These are phyloP conservation scores for Elaeis oleifera DNA, from an alignment of 202 grass and related monocot genomes.

Conservation along the genomic window DNA sequence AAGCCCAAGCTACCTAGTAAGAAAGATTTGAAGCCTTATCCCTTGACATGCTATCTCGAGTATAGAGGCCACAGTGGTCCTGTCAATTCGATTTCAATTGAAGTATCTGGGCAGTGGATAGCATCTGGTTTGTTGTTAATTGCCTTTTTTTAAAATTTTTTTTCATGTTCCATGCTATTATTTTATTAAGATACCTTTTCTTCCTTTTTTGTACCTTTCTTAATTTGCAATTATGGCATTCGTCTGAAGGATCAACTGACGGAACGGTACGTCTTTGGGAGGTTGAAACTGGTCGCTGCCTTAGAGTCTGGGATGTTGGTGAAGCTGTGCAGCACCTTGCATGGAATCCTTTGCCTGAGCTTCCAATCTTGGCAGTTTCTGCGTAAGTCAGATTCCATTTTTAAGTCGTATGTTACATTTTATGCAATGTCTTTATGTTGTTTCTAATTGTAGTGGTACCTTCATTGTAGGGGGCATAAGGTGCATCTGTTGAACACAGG, in stretches of 20 bases:
- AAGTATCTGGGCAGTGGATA: conserved; percentile 76
- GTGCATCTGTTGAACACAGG: conserved; percentile 71
- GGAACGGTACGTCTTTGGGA: conserved; percentile 89
- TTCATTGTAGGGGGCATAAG: conserved; percentile 51
- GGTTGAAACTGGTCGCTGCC: conserved; percentile 83
- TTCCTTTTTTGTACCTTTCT: too few species aligned
- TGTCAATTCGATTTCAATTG: conserved; percentile 77
- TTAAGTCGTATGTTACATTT: not conserved
- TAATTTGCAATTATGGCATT: not conserved
- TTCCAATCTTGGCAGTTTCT: conserved; percentile 71
- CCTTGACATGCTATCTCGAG: conserved; percentile 84
- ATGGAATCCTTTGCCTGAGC: conserved; percentile 86
- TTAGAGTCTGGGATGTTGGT: conserved; percentile 68
- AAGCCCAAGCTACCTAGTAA: conserved; percentile 89
- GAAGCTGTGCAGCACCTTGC: conserved; percentile 50
- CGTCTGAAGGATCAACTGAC: conserved; percentile 74
- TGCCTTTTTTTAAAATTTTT: too few species aligned
- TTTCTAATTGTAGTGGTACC: conserved; percentile 15
- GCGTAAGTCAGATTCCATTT: conserved; percentile 40
- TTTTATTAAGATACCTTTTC: too few species aligned
- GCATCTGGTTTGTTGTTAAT: conserved; percentile 59
- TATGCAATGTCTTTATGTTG: conserved; percentile 18
- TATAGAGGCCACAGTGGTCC: conserved; percentile 70
- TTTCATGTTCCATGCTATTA: too few species aligned
- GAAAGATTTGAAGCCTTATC: conserved; percentile 96